Base-by-base conservation (phyloP, 192 early-diverging fungal genomes). In the Coemansia umbellata region DNA sequence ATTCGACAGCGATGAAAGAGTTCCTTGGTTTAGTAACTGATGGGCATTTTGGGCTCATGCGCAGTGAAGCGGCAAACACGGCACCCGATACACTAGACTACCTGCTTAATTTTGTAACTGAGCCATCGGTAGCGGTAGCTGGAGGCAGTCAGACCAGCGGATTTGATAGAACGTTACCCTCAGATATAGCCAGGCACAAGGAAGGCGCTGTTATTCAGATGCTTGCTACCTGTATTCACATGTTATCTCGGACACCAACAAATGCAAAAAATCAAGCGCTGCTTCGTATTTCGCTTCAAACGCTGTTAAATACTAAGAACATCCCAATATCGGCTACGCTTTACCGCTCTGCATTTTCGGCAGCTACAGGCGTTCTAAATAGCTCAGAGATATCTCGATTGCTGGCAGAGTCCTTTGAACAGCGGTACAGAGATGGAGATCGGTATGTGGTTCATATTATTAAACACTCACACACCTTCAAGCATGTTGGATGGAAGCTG, bases 321-420 rank as follows among this genome's bases (percentile, higher is more conserved):
- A 51, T 60, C 23, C 60, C 55, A 8, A 43, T 63, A 8, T 63
- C 67, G 1, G 50, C 67, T 1, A 17, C 60, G 10, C 55, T 70
- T 0, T 58, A 41, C 21, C 23, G 42, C 3, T 49, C 67, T 2
- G 60, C 60, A 1, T 53, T 70, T 41, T 24, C 60, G 0, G 55
- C 57, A 44, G 37, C 57, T 5, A 24, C 47, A n/a, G 31, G 37
- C 3, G 23, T 32, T 3, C 31, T 59, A 27, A 37, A 8, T 32
- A 42, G 36, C 7, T 14, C 19, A 10, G 40, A 4, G 8, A 19
- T 5, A 9, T 17, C 42, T 14, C 27, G 32, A 2, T 15, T 8
- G 4, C 33, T 56, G 14, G 54, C 43, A 1, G 35, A 5, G 5
- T 56, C 54, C 9, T 18, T 62, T 2, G 60, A 69, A 39, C 6